Conservation (phyloP, 192 early-diverging fungal species). For the Backusella luteola region DNA sequence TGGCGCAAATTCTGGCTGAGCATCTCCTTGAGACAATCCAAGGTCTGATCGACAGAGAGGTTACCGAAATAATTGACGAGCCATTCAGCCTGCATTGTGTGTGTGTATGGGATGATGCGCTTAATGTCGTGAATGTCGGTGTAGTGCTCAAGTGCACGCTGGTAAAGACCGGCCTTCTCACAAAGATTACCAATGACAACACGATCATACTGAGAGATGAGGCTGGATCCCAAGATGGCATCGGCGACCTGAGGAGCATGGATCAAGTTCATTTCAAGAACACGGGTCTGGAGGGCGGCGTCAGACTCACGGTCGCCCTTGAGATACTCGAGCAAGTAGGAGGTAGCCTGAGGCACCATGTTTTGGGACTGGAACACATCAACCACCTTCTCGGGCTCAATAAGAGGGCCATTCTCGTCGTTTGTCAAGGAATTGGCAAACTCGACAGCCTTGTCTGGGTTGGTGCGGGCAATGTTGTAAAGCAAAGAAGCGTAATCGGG, state of each 20-base stretch:
- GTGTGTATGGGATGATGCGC: conserved; percentile 89
- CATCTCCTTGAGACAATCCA: conserved; percentile 95
- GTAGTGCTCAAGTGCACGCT: conserved; percentile 96
- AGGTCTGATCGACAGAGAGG: conserved; percentile 92
- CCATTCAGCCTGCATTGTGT: conserved; percentile 87
- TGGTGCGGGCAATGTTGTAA: conserved; percentile 85
- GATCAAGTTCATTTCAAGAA: conserved; percentile 97
- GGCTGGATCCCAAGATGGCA: conserved; percentile 94
- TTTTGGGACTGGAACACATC: conserved; percentile 91
- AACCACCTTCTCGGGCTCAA: conserved; percentile 85
- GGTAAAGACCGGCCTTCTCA: conserved; percentile 98
- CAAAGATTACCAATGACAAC: conserved; percentile 88
- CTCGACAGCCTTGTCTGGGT: conserved; percentile 92
- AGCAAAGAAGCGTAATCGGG: conserved; percentile 94
- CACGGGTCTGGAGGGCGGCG: conserved; percentile 87
- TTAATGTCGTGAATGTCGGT: conserved; percentile 96
- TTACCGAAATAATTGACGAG: conserved; percentile 93
- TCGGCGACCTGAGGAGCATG: conserved; percentile 99
- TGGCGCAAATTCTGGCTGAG: conserved; percentile 87
- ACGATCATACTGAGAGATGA: conserved; percentile 96
- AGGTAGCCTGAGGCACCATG: conserved; percentile 95
- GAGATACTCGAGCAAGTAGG: conserved; percentile 94
- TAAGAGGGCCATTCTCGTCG: conserved; percentile 78
- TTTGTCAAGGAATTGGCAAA: conserved; percentile 88
- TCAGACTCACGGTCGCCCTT: conserved; percentile 93